Evolutionary conservation across 192 early-diverging fungal species (phyloP).

Genomic region (Jimgerdemannia lactiflua): DNA sequence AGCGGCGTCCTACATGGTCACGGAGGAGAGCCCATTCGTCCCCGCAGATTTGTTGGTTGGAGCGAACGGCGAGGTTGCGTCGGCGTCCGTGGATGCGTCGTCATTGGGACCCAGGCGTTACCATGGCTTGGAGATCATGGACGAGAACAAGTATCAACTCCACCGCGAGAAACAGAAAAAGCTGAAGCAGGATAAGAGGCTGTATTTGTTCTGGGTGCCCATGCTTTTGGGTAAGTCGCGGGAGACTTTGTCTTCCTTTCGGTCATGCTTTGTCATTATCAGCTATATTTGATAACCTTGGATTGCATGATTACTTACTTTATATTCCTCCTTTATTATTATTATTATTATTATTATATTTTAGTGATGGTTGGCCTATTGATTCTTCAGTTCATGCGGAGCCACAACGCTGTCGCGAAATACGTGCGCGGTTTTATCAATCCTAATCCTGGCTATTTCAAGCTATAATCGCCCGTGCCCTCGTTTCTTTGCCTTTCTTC

Average conservation of each 20-base stretch:
- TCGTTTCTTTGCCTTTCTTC: no score
- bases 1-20: constrained; percentile 14
- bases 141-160: constrained; percentile 13
- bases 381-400: background rate
- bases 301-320: background rate
- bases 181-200: constrained; percentile 46
- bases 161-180: constrained; percentile 16
- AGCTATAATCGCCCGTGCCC: background rate
- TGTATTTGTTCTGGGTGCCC: constrained; percentile 60
- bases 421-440: background rate
- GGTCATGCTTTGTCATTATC: background rate
- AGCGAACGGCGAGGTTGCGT: background rate
- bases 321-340: background rate
- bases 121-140: background rate
- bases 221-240: constrained; percentile 40
- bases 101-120: background rate
- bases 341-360: background rate
- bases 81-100: background rate
- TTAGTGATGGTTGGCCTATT: background rate
- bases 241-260: no score
- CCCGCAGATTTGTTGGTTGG: background rate
- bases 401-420: background rate
- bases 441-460: background rate
- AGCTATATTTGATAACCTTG: background rate
- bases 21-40: constrained; percentile 1